Percentiles rank a stretch among this genome's conserved stretches.
These are phyloP conservation scores for Asclepias syriaca DNA, from an alignment of 257 asterid species.

Conservation along the genomic window DNA sequence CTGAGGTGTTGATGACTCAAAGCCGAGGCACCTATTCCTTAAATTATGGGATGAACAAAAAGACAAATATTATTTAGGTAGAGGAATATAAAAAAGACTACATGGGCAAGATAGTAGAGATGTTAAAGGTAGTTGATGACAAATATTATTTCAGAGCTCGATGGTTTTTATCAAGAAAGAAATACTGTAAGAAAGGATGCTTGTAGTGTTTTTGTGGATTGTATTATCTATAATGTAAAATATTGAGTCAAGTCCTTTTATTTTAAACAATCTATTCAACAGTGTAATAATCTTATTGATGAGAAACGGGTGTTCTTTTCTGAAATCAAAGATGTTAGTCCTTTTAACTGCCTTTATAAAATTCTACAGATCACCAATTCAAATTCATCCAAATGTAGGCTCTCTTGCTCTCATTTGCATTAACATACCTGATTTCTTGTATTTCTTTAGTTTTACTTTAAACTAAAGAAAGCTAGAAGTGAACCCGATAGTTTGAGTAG, in stretches of 20 bases:
- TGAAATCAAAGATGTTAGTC: conserved; percentile 48
- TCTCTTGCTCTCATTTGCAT: too few relatives aligned
- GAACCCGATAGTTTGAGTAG: too few relatives aligned
- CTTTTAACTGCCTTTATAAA: too few relatives aligned
- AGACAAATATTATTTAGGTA: conserved; percentile 28
- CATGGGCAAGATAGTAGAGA: conserved; percentile 65
- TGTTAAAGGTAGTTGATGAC: conserved; percentile 55
- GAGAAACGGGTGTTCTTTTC: conserved; percentile 53
- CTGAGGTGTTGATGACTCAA: too few relatives aligned
- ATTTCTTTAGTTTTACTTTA: too few relatives aligned
- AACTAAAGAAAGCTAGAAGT: too few relatives aligned
- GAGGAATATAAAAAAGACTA: conserved; percentile 35
- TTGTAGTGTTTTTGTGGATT: too few relatives aligned
- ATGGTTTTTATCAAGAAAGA: conserved; percentile 60
- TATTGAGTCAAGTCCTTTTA: conserved; percentile 2
- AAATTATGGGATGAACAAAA: too few relatives aligned
- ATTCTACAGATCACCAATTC: too few relatives aligned
- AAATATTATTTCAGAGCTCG: conserved; percentile 45
- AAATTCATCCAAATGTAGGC: too few relatives aligned
- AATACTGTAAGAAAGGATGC: conserved; percentile 56
- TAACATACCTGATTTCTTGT: too few relatives aligned
- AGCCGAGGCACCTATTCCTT: too few relatives aligned
- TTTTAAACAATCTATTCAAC: conserved; percentile 42
- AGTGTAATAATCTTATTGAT: conserved; percentile 31
- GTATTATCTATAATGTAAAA: not conserved